phyloP scores from a whole-genome alignment of 495 filamentous ascomycete species.

The Lentithecium fluviatile region DNA sequence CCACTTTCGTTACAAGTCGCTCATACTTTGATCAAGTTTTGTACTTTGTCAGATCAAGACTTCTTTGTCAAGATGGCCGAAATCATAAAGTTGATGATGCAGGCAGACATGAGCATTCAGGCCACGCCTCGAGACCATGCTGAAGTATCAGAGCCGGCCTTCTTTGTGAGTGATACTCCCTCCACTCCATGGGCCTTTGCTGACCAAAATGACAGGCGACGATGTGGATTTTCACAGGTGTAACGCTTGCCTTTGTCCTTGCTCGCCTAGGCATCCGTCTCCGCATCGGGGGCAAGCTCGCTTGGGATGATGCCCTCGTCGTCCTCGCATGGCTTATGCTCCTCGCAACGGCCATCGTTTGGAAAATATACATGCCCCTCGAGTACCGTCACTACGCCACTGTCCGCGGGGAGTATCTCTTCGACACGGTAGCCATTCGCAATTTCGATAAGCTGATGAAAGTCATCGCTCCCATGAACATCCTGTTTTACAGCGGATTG shows the following conservation, averaged over 20 bases:
- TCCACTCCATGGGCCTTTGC: too few relatives aligned
- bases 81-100: too few relatives aligned
- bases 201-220: neutral
- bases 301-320: neutral
- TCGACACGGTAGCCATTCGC: neutral
- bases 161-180: too few relatives aligned
- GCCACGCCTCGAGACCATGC: too few relatives aligned
- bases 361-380: neutral
- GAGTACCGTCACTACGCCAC: neutral
- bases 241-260: neutral
- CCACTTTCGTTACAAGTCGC: too few relatives aligned
- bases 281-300: neutral
- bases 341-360: neutral
- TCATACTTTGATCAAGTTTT: too few relatives aligned
- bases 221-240: neutral
- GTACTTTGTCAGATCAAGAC: too few relatives aligned
- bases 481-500: slow-evolving; percentile 1
- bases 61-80: too few relatives aligned
- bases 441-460: neutral
- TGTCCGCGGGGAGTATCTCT: neutral
- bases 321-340: neutral
- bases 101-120: too few relatives aligned
- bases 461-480: neutral
- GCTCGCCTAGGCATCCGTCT: neutral
- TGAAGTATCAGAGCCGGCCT: too few relatives aligned